Evolutionary conservation across 1,284 basidiomycete genomes (phyloP).

Genomic region (Peniophora sp.): DNA sequence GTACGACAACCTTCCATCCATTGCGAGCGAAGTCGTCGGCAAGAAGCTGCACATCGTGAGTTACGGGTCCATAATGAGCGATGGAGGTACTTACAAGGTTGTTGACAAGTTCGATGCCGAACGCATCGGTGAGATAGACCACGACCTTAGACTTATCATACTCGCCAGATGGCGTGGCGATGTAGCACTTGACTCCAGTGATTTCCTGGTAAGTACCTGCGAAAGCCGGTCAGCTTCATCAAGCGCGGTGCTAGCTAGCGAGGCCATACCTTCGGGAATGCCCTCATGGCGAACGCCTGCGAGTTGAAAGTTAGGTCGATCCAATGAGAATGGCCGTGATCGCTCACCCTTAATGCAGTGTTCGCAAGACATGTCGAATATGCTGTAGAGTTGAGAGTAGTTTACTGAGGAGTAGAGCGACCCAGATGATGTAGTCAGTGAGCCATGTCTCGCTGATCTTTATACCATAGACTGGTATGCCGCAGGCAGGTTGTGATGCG

Average conservation of each 20-base stretch:
- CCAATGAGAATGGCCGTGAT: background rate
- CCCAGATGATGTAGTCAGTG: no score
- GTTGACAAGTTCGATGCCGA: constrained; percentile 53
- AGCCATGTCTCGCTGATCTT: no score
- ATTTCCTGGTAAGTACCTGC: constrained; percentile 37
- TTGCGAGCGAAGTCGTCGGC: constrained; percentile 69
- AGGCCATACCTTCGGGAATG: constrained; percentile 32
- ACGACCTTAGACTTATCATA: constrained; percentile 52
- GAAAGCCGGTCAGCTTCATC: background rate
- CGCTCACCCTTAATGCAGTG: constrained; percentile 37
- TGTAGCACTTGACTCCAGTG: constrained; percentile 41
- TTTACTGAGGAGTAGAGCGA: no score
- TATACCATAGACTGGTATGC: no score
- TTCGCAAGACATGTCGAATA: constrained; percentile 32
- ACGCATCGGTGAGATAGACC: constrained; percentile 54
- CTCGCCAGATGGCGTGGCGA: constrained; percentile 38
- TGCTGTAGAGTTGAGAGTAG: no score
- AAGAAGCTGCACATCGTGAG: constrained; percentile 35
- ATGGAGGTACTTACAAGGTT: constrained; percentile 28
- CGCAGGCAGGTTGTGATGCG: no score
- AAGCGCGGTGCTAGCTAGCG: background rate
- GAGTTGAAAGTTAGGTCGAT: background rate
- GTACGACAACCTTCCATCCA: constrained; percentile 56
- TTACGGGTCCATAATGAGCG: background rate
- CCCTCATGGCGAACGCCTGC: constrained; percentile 52